A percentile compares a stretch with the other conserved stretches of the same genome.
Conservation (phyloP, 2,329 filamentous ascomycete genomes). For the Paramyrothecium roridum region DNA sequence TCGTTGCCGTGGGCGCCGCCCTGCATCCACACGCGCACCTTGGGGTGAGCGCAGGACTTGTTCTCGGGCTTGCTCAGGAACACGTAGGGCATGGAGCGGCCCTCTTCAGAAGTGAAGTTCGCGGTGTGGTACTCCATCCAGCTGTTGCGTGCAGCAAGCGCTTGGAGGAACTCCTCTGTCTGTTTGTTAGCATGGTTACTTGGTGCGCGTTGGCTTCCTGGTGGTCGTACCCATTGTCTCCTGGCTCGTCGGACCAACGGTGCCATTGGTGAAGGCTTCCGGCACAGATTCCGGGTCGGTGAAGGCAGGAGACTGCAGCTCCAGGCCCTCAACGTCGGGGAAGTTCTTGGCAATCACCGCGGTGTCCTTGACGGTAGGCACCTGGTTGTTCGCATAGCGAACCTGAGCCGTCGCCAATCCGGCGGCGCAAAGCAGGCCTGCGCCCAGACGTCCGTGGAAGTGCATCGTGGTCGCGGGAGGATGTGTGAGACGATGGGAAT, state of each 20-base stretch:
- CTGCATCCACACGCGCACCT: constrained; percentile 26
- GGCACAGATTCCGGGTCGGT: not conserved
- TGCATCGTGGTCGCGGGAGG: not conserved
- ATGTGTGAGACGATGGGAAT: no score
- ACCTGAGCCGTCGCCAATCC: not conserved
- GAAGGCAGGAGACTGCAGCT: constrained; percentile 4
- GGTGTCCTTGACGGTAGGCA: not conserved
- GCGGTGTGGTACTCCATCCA: constrained; percentile 18
- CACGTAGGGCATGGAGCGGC: constrained; percentile 16
- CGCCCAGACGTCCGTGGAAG: not conserved
- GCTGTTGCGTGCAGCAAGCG: constrained; percentile 14
- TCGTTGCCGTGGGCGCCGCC: constrained; percentile 29
- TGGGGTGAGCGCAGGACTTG: constrained; percentile 7
- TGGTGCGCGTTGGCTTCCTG: not conserved
- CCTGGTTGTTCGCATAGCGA: not conserved
- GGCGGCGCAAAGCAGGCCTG: not conserved
- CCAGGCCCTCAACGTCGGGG: constrained; percentile 2
- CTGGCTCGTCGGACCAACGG: not conserved
- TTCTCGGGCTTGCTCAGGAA: constrained; percentile 7
- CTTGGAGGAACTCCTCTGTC: constrained; percentile 15
- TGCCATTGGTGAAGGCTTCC: constrained; percentile 1
- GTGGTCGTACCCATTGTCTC: not conserved
- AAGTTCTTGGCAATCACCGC: not conserved
- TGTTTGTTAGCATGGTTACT: not conserved
- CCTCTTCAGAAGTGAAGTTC: constrained; percentile 16